Conservation (phyloP, 305 asterid species). For the Fraxinus baroniana region DNA sequence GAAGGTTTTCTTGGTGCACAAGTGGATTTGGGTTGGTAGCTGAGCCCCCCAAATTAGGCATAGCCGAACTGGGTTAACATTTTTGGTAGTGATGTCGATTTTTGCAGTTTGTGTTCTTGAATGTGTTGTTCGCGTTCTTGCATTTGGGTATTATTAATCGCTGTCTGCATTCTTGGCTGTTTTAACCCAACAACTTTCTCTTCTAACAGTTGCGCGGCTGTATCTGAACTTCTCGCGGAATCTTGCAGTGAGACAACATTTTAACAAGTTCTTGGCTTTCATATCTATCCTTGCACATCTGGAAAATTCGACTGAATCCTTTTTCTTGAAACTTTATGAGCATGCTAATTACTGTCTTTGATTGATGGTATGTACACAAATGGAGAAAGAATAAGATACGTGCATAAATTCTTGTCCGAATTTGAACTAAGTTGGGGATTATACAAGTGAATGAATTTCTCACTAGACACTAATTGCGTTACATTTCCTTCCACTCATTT, state of each 20-base stretch:
- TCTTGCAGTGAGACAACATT: conserved; percentile 10
- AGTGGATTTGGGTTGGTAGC: too few relatives aligned
- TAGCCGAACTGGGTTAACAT: too few relatives aligned
- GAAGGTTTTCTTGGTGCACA: too few relatives aligned
- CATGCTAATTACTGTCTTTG: background rate
- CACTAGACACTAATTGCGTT: background rate
- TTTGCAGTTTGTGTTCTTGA: too few relatives aligned
- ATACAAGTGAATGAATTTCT: background rate
- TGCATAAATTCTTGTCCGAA: background rate
- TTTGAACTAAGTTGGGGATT: background rate
- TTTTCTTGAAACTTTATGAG: conserved; percentile 1
- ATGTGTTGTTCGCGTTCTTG: too few relatives aligned
- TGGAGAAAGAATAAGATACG: background rate
- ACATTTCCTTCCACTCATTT: background rate
- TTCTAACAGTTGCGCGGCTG: conserved; percentile 80
- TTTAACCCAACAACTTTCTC: background rate
- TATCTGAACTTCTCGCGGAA: conserved; percentile 34
- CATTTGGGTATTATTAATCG: too few relatives aligned
- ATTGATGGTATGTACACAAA: background rate
- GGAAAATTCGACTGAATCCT: conserved; percentile 11
- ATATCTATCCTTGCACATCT: background rate
- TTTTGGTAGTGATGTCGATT: too few relatives aligned
- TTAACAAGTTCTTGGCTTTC: conserved; percentile 17
- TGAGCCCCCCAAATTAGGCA: too few relatives aligned
- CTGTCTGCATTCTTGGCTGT: too few relatives aligned